phyloP scores from a whole-genome alignment of 2,329 filamentous ascomycete genomes.

The Aspergillus ochraceus region DNA sequence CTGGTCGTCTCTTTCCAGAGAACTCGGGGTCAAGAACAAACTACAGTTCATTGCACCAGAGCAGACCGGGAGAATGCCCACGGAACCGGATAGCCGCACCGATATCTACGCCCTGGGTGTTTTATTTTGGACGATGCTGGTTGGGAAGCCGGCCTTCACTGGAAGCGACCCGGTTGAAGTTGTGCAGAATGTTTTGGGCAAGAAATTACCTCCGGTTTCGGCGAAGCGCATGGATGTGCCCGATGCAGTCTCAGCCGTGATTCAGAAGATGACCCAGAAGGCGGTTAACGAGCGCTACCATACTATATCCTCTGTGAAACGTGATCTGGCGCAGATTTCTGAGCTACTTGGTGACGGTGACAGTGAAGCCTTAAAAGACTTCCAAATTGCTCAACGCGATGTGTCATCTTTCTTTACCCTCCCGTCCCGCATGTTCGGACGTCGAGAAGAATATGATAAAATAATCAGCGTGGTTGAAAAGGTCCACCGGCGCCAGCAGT shows the following conservation, averaged over 20 bases:
- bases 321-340: conserved; percentile 74
- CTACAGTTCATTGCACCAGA: conserved; percentile 91
- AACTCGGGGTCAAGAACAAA: conserved; percentile 84
- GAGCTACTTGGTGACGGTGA: conserved; percentile 75
- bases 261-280: conserved; percentile 91
- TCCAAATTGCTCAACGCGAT: conserved; percentile 78
- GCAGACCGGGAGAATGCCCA: conserved; percentile 89
- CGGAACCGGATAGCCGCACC: conserved; percentile 85
- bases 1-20: conserved; percentile 80
- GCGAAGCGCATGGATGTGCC: conserved; percentile 79
- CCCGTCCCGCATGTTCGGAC: conserved; percentile 77
- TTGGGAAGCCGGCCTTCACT: conserved; percentile 76
- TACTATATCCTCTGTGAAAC: conserved; percentile 79
- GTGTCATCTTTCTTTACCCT: conserved; percentile 91
- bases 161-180: conserved; percentile 82
- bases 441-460: conserved; percentile 68
- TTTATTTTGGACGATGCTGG: conserved; percentile 82
- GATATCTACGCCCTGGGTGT: conserved; percentile 93
- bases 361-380: conserved; percentile 67
- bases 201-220: conserved; percentile 74
- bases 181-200: conserved; percentile 82
- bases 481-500: conserved; percentile 65
- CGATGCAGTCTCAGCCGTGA: conserved; percentile 75
- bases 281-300: conserved; percentile 85
- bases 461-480: conserved; percentile 75